Evolutionary conservation across 345 rosid genomes (phyloP), one percentile per base, ranked within the genome.

Genomic region (Nasturtium officinale): DNA sequence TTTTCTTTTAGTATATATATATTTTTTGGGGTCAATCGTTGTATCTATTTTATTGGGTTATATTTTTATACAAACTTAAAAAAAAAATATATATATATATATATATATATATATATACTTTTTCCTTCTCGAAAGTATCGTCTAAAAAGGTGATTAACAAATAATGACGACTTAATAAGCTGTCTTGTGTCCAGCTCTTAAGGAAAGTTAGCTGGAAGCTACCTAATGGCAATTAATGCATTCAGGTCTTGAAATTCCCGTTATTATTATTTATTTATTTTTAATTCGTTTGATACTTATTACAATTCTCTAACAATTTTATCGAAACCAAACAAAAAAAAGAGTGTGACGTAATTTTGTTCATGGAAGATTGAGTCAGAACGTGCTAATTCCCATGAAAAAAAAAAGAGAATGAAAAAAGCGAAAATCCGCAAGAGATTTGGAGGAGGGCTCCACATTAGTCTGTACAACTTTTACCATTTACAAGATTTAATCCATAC

Each of bases 361-460:
- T 33, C 45, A 58, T 58, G 64, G 21, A 69, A 43, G 10, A 55
- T 32, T 4, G 58, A 38, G 71, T 1, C n/a, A 9, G 11, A 73
- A 56, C 59, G 38, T 73, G 59, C 71, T 2, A 25, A 23, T 33
- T 56, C 23, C 26, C 9, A n/a, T 45, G 15, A 33, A 42, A 51
- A 0, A 50, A 13, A 45, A 62, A 16, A 37, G 21, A n/a, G n/a
- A n/a, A n/a, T n/a, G 3, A 10, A 20, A 29, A 53, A 42, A 9
- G 46, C 64, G 64, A 64, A 55, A 57, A 33, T 65, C 65, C 42
- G 71, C 71, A 73, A 45, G 65, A 73, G 58, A 9, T 32, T 64
- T 56, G 55, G 57, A 73, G 40, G 50, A 64, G 62, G 69, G 76
- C 69, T 72, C 63, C 76, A 72, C 69, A 53, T 72, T 52, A 29